phyloP scores from a whole-genome alignment of 352 stramenopile species.

The Blastocystis sp. region DNA sequence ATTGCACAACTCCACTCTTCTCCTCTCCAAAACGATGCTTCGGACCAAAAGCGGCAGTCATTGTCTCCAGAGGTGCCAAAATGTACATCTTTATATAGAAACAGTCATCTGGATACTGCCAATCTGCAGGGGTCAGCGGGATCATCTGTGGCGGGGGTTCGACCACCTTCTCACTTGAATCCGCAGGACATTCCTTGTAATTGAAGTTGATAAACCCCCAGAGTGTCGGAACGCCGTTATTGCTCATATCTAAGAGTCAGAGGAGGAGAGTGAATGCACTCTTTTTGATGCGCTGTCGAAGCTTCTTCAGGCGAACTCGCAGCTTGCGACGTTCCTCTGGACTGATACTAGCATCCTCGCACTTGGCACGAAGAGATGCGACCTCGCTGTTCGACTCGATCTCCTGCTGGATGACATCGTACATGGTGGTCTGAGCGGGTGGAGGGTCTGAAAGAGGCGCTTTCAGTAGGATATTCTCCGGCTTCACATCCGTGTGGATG shows the following conservation, averaged over 20 bases:
- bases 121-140: background rate
- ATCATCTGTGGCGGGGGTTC: background rate
- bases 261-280: background rate
- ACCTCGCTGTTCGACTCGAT: conserved; percentile 26
- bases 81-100: conserved; percentile 56
- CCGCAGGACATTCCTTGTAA: background rate
- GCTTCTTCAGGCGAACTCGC: conserved; percentile 86
- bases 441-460: background rate
- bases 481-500: conserved; percentile 99
- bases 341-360: conserved; percentile 65
- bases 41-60: conserved; percentile 7
- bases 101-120: conserved; percentile 32
- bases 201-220: conserved; percentile 41
- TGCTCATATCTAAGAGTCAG: background rate
- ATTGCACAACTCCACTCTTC: background rate
- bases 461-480: conserved; percentile 91
- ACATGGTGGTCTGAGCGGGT: background rate
- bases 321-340: conserved; percentile 84
- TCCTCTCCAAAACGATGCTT: background rate
- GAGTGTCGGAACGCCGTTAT: background rate
- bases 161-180: background rate
- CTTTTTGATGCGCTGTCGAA: conserved; percentile 75
- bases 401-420: conserved; percentile 53
- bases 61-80: background rate
- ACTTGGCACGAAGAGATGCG: background rate